These are phyloP conservation scores for Nakazawaea peltata DNA, from an alignment of 805 yeast genomes.

Conservation along the genomic window DNA sequence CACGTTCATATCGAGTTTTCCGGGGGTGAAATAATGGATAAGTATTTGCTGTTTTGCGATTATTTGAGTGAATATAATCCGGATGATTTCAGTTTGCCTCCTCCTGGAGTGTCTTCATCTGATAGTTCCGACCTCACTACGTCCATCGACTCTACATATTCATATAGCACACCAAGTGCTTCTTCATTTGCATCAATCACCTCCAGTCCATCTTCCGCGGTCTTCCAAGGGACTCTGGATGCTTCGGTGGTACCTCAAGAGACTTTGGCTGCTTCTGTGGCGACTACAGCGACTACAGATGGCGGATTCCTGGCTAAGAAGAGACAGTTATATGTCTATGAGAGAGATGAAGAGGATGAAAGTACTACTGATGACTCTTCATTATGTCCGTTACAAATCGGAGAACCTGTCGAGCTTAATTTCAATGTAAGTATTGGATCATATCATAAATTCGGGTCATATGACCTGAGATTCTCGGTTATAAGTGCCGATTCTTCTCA, in stretches of 20 bases:
- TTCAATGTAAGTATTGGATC: conserved; percentile 16
- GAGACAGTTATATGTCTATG: not conserved
- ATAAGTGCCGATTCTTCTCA: conserved; percentile 30
- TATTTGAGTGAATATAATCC: conserved; percentile 10
- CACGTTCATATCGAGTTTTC: conserved; percentile 35
- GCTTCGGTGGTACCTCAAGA: no score
- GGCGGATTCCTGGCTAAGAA: not conserved
- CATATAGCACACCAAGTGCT: not conserved
- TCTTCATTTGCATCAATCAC: no score
- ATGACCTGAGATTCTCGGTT: conserved; percentile 31
- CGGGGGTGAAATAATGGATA: conserved; percentile 31
- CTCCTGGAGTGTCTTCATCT: not conserved
- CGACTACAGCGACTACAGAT: not conserved
- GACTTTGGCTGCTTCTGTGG: no score
- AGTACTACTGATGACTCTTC: no score
- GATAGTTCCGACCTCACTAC: not conserved
- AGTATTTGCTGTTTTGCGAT: conserved; percentile 35
- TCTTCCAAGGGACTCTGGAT: no score
- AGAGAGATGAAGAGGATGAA: no score
- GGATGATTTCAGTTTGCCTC: conserved; percentile 1
- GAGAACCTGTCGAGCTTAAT: conserved; percentile 18
- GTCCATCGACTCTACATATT: not conserved
- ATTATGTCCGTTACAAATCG: conserved; percentile 21
- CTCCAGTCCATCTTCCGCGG: no score
- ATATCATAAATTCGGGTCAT: conserved; percentile 35